phyloP scores from a whole-genome alignment of 1,139 yeast species.

The Pichia sp. region DNA sequence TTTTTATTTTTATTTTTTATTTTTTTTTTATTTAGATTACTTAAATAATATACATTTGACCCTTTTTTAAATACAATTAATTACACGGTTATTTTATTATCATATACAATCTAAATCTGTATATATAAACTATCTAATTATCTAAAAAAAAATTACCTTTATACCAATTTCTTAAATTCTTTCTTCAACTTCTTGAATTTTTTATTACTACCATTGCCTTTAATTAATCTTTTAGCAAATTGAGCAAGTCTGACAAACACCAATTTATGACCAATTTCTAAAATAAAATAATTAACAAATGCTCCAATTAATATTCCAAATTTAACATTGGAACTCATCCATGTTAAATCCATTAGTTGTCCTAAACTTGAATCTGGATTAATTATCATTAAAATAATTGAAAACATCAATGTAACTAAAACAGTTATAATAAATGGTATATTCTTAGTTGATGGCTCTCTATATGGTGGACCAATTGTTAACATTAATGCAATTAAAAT shows the following conservation, averaged over 20 bases:
- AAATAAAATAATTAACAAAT: constrained; percentile 42
- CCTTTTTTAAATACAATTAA: too few species aligned
- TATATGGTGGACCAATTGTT: constrained; percentile 92
- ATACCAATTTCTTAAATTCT: constrained; percentile 21
- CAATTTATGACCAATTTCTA: constrained; percentile 40
- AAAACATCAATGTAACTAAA: constrained; percentile 40
- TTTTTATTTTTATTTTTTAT: too few species aligned
- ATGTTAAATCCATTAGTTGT: constrained; percentile 66
- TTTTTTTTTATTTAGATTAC: too few species aligned
- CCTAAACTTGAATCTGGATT: constrained; percentile 52
- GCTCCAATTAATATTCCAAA: constrained; percentile 42
- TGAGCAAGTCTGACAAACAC: constrained; percentile 31
- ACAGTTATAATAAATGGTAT: constrained; percentile 65
- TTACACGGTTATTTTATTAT: not conserved
- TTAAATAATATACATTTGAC: too few species aligned
- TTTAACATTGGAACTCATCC: constrained; percentile 48
- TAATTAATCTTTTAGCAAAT: constrained; percentile 27
- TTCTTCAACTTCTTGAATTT: constrained; percentile 26
- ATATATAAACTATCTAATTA: not conserved
- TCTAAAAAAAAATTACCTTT: not conserved
- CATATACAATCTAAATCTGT: not conserved
- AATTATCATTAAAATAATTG: constrained; percentile 45
- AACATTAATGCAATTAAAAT: constrained; percentile 74
- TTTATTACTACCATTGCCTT: constrained; percentile 26
- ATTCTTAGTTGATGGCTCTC: constrained; percentile 68